Conservation (phyloP, 2,329 filamentous ascomycete species). For the Sporothrix phasma region DNA sequence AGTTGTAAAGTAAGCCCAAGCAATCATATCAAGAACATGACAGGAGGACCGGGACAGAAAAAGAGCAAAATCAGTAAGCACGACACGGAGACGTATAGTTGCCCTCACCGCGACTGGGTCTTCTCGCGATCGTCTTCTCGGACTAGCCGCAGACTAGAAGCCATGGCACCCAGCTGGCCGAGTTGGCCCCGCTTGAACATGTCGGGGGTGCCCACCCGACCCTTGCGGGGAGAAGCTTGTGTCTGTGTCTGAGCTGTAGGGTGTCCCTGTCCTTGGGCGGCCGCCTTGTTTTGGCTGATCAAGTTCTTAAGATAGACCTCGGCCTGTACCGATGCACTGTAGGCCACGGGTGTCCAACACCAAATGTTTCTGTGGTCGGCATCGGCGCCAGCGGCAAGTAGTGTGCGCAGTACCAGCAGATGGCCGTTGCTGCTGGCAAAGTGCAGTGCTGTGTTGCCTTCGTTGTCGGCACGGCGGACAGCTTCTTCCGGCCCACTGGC, state of each 20-base stretch:
- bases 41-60: too few species aligned
- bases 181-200: slow-evolving; percentile 26
- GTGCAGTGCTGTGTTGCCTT: slow-evolving; percentile 81
- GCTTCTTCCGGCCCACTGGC: slow-evolving; percentile 44
- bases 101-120: neutral
- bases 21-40: neutral
- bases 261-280: slow-evolving; percentile 21
- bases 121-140: slow-evolving; percentile 16
- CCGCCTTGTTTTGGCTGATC: slow-evolving; percentile 36
- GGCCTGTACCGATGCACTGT: slow-evolving; percentile 70
- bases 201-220: slow-evolving; percentile 22
- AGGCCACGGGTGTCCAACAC: slow-evolving; percentile 75
- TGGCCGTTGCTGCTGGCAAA: slow-evolving; percentile 78
- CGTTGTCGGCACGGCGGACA: slow-evolving; percentile 50
- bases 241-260: neutral
- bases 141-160: slow-evolving; percentile 17
- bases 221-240: slow-evolving; percentile 18
- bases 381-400: slow-evolving; percentile 70
- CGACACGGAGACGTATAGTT: too few species aligned
- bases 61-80: too few species aligned
- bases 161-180: neutral
- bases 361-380: slow-evolving; percentile 61
- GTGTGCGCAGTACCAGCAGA: slow-evolving; percentile 62
- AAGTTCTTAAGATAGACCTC: slow-evolving; percentile 76
- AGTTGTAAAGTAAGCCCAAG: neutral